These are phyloP conservation scores for Hypomyces perniciosus DNA, from an alignment of 2,329 filamentous ascomycete species.

Conservation along the genomic window DNA sequence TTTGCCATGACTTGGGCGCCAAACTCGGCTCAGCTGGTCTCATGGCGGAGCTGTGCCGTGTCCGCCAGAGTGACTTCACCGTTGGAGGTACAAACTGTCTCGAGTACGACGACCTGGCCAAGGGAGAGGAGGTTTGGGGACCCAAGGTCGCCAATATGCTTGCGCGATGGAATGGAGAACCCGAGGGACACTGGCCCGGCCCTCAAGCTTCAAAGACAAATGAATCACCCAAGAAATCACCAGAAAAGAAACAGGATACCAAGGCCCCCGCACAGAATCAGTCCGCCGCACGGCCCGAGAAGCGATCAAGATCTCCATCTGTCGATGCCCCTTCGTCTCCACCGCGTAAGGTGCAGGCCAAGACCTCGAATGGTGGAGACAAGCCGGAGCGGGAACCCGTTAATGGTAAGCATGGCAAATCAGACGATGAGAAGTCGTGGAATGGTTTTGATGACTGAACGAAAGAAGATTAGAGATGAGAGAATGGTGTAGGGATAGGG, in stretches of 20 bases:
- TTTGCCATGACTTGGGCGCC: conserved; percentile 85
- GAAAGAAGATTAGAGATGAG: not conserved
- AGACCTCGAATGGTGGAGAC: conserved; percentile 13
- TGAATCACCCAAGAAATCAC: conserved; percentile 18
- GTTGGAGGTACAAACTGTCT: conserved; percentile 66
- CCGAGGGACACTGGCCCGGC: conserved; percentile 21
- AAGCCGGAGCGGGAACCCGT: conserved; percentile 14
- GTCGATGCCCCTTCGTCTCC: conserved; percentile 20
- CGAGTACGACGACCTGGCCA: conserved; percentile 68
- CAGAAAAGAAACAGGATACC: conserved; percentile 7
- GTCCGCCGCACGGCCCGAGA: conserved; percentile 18
- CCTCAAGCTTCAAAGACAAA: conserved; percentile 16
- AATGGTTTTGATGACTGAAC: conserved; percentile 36
- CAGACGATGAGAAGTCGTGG: conserved; percentile 38
- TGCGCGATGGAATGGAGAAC: conserved; percentile 35
- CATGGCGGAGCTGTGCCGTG: conserved; percentile 80
- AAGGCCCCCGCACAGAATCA: conserved; percentile 12
- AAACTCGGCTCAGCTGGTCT: conserved; percentile 75
- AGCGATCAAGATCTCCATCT: conserved; percentile 26
- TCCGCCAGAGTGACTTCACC: conserved; percentile 73
- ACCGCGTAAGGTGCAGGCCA: conserved; percentile 26
- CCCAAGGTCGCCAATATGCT: conserved; percentile 57
- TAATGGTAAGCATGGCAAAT: conserved; percentile 13
- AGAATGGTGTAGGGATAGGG: not conserved
- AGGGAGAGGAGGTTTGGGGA: conserved; percentile 73